Conservation (phyloP, 306 rosid species). For the Malus sieversii region DNA sequence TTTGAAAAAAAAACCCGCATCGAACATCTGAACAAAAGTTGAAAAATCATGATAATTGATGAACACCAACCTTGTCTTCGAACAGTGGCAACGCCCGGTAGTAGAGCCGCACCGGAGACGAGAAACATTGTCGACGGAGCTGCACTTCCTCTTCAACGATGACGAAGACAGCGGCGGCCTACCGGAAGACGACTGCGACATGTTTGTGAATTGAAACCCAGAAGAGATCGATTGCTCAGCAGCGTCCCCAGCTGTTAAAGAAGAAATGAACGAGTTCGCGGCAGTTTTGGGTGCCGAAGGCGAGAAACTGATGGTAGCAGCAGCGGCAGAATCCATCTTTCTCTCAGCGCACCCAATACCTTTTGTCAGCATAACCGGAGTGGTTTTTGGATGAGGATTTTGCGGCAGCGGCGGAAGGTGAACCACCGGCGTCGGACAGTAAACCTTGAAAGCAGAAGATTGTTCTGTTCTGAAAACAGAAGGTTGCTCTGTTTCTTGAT, state of each 20-base stretch:
- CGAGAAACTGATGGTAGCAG: slow-evolving; percentile 22
- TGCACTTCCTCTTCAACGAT: slow-evolving; percentile 57
- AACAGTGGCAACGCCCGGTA: slow-evolving; percentile 60
- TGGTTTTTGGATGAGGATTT: neutral
- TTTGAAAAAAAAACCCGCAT: neutral
- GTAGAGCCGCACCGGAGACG: slow-evolving; percentile 43
- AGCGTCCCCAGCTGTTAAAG: slow-evolving; percentile 37
- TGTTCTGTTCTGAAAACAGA: neutral
- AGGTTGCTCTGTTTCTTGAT: neutral
- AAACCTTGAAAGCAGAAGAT: slow-evolving; percentile 60
- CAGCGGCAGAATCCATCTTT: slow-evolving; percentile 16
- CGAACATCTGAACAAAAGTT: neutral
- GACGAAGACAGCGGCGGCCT: slow-evolving; percentile 56
- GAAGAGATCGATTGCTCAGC: slow-evolving; percentile 37
- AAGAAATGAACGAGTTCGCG: slow-evolving; percentile 49
- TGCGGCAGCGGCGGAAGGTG: slow-evolving; percentile 43
- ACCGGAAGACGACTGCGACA: slow-evolving; percentile 40
- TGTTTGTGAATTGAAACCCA: slow-evolving; percentile 51
- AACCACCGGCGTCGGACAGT: slow-evolving; percentile 33
- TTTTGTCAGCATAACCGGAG: neutral
- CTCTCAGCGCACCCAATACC: slow-evolving; percentile 21
- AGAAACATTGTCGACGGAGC: slow-evolving; percentile 35
- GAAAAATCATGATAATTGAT: too few species aligned
- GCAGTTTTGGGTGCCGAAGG: slow-evolving; percentile 36
- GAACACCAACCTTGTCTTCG: slow-evolving; percentile 51